Base-by-base conservation (phyloP, 1,139 yeast genomes). In the Zygosaccharomyces pseudobailii region DNA sequence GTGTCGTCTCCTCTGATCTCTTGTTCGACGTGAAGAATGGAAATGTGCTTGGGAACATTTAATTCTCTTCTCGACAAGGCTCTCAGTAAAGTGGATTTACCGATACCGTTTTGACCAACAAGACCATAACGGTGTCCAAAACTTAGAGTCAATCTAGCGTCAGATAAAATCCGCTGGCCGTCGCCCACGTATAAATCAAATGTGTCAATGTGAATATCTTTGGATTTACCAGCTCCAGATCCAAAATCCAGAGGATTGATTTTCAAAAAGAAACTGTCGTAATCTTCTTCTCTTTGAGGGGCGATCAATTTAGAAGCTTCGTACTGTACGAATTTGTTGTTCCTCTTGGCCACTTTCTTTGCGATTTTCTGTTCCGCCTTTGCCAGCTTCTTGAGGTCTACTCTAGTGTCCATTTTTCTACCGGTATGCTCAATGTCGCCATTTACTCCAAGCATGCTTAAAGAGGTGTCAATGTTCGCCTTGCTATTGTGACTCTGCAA, bases 21-120 rank as follows among this genome's bases (percentile, higher is more conserved):
- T 76, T 92, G 99, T 66, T 92, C 99, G 48, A 92, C 99, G 63
- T 92, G 97, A 56, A 92, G 75, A 70, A 92, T 87, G 2, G 97
- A 87, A 54, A 92, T 89, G 66, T 92, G 97, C 59, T 87, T 88
- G 17, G 98, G 97, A 57, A 92, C 85, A 49, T 88, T 82, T 57
- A 92, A 75, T 66, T 92, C 98, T 78, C 99, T 84, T 67, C 95
- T 80, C 0, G 97, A 84, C 46, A 92, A 73, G 0, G 99, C 99
- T 59, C 88, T 78, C 61, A 92, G 74, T 48, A 92, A 72, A 0
- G 98, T 92, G 36, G 97, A 90, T 67, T 92, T 92, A 83, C 99
- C 99, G 60, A 94, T 89, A 89, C 99, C 99, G 72, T 92, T 92
- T 66, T 90, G 95, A 69, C 99, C 99, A 40, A 92, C 96, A 49